phyloP scores from a whole-genome alignment of 2,329 filamentous ascomycete genomes.

The Sporothrix luriei region DNA sequence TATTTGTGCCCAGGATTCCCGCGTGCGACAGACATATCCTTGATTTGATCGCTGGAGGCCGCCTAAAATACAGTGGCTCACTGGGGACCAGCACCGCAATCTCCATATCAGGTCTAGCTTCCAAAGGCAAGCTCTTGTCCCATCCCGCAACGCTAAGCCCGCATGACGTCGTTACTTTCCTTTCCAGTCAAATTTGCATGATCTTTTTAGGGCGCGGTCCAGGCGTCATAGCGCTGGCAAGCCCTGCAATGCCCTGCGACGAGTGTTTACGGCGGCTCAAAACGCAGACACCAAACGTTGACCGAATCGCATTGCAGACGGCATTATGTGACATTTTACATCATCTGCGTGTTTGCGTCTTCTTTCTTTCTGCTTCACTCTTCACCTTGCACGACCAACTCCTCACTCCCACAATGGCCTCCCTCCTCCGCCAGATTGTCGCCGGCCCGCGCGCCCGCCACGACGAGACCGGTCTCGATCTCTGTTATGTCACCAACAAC shows the following conservation, averaged over 20 bases:
- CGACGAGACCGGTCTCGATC: conserved; percentile 82
- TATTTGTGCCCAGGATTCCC: too few species aligned
- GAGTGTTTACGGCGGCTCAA: too few species aligned
- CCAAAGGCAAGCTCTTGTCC: neutral
- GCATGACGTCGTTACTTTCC: conserved; percentile 22
- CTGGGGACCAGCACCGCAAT: neutral
- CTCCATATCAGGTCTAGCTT: neutral
- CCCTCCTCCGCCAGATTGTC: conserved; percentile 85
- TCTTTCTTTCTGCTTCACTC: neutral
- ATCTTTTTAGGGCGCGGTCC: neutral
- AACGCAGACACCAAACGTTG: too few species aligned
- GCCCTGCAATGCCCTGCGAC: too few species aligned
- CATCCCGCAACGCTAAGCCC: neutral
- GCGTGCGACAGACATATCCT: too few species aligned
- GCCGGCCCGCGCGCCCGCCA: conserved; percentile 83
- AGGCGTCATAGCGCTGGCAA: too few species aligned
- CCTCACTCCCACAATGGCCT: conserved; percentile 57
- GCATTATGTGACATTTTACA: too few species aligned
- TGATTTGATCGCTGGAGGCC: too few species aligned
- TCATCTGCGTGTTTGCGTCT: too few species aligned
- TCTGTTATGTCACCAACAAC: conserved; percentile 92
- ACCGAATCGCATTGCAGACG: too few species aligned
- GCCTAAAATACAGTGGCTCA: too few species aligned
- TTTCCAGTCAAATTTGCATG: too few species aligned
- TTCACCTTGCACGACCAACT: neutral